These are phyloP conservation scores for Fusarium sp. DNA, from an alignment of 2,329 filamentous ascomycete species.

Conservation along the genomic window DNA sequence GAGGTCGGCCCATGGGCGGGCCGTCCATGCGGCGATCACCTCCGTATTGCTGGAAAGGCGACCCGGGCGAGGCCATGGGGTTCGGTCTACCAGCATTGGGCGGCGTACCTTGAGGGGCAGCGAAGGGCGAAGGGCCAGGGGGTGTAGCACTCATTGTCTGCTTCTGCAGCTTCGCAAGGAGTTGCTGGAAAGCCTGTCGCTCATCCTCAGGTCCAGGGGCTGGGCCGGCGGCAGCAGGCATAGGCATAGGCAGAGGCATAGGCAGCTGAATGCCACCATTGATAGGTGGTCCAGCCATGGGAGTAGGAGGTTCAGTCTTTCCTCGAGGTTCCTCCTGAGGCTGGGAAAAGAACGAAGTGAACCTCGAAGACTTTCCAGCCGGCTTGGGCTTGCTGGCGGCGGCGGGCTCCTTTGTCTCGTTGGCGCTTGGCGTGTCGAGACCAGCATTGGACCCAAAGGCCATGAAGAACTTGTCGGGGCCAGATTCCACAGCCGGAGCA, in stretches of 20 bases:
- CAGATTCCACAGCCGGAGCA: conserved; percentile 68
- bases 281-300: conserved; percentile 47
- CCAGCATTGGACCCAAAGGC: conserved; percentile 55
- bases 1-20: conserved; percentile 50
- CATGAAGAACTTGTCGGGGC: conserved; percentile 80
- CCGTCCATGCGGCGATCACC: conserved; percentile 54
- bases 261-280: conserved; percentile 28
- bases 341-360: conserved; percentile 76
- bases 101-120: conserved; percentile 49
- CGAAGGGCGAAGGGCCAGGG: conserved; percentile 54
- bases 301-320: conserved; percentile 59
- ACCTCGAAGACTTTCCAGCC: conserved; percentile 75
- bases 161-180: conserved; percentile 80
- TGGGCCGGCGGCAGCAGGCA: conserved; percentile 35
- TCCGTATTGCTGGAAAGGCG: conserved; percentile 56
- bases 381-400: conserved; percentile 62
- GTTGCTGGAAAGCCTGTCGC: conserved; percentile 82
- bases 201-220: conserved; percentile 67
- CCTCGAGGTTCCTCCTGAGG: conserved; percentile 60
- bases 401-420: conserved; percentile 55
- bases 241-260: conserved; percentile 28
- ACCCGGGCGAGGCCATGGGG: conserved; percentile 56
- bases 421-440: conserved; percentile 61
- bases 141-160: conserved; percentile 59
- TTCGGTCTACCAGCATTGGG: conserved; percentile 48